Percentiles rank a stretch among this genome's conserved stretches.
Evolutionary conservation across 108 stramenopile species (phyloP).

Genomic region (Cyclotella atomus): DNA sequence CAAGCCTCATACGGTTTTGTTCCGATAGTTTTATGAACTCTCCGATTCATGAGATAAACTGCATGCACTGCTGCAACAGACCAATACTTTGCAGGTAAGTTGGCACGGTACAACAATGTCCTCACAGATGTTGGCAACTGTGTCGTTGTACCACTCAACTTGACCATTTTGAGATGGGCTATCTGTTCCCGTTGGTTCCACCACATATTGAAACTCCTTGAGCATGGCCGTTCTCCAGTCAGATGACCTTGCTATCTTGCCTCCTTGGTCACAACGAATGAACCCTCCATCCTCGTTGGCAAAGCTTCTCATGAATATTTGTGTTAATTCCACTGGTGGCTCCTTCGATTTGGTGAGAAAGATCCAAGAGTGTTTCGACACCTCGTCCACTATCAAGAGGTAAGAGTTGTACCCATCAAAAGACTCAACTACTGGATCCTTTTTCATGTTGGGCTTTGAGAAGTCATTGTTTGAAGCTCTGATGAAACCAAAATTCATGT

Average conservation of each 20-base stretch:
- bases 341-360: conserved; percentile 4
- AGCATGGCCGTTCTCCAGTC: not conserved
- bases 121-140: not conserved
- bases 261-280: conserved; percentile 2
- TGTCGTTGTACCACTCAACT: not conserved
- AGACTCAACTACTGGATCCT: conserved; percentile 3
- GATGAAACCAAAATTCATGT: conserved; percentile 28
- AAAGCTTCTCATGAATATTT: not conserved
- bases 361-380: not conserved
- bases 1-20: conserved; percentile 16
- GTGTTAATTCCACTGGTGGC: not conserved
- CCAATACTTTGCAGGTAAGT: conserved; percentile 2
- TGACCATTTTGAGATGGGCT: conserved; percentile 8
- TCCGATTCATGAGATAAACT: conserved; percentile 6
- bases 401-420: conserved; percentile 9
- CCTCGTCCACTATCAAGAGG: not conserved
- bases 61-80: not conserved
- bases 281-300: not conserved
- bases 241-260: not conserved
- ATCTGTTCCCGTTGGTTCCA: conserved; percentile 6
- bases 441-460: not conserved
- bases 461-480: conserved; percentile 11
- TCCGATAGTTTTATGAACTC: not conserved
- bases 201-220: not conserved
- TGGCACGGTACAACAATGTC: not conserved